Percentiles rank a stretch among this genome's conserved stretches.
Evolutionary conservation across 208 protist species (phyloP).

Genomic region (Borovskyia barvae): DNA sequence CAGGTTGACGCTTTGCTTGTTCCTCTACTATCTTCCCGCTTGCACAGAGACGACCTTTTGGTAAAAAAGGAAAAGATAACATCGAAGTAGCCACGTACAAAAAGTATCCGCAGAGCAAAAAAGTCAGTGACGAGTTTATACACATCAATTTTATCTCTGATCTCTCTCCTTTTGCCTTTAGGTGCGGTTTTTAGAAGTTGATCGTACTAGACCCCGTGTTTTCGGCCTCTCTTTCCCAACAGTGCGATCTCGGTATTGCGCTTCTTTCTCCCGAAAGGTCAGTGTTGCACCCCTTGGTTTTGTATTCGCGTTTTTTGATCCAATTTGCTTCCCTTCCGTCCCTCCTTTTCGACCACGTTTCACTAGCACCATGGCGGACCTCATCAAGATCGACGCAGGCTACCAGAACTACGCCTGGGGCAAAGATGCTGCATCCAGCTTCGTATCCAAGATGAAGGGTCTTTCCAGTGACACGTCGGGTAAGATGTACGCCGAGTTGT

Average conservation of each 20-base stretch:
- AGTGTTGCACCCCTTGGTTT: not conserved
- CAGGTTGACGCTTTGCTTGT: too few species aligned
- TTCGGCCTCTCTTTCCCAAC: not conserved
- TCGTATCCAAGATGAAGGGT: slow-evolving; percentile 79
- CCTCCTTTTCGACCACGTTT: not conserved
- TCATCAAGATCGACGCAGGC: slow-evolving; percentile 61
- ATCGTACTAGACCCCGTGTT: too few species aligned
- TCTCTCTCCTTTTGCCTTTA: not conserved
- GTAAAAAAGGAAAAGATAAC: too few species aligned
- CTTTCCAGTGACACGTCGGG: slow-evolving; percentile 42
- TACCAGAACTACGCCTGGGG: slow-evolving; percentile 88
- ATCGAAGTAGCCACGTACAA: too few species aligned
- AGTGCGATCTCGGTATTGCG: not conserved
- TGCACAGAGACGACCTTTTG: too few species aligned
- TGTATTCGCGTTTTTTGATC: not conserved
- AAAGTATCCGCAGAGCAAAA: not conserved
- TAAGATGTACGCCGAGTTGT: slow-evolving; percentile 94
- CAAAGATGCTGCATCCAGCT: slow-evolving; percentile 72
- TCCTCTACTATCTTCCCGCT: too few species aligned
- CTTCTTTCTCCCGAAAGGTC: not conserved
- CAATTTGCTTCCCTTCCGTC: too few species aligned
- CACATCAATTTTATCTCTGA: slow-evolving; percentile 12
- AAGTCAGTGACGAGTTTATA: not conserved
- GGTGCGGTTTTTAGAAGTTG: slow-evolving; percentile 6
- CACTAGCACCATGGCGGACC: slow-evolving; percentile 24